phyloP scores from a whole-genome alignment of 495 filamentous ascomycete genomes.

The Viridothelium virens region DNA sequence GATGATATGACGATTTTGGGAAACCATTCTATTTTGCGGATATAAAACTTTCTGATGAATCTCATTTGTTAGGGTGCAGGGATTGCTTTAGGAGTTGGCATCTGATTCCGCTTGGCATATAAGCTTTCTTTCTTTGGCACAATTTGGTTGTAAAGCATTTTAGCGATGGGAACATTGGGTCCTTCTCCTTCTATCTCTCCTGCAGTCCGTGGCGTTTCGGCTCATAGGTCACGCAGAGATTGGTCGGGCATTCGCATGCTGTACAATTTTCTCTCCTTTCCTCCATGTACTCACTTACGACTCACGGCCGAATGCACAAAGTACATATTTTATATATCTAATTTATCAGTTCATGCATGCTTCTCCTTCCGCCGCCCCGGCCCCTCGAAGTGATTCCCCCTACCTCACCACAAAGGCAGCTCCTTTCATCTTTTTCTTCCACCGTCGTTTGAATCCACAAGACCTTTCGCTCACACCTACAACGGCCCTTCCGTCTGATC shows the following conservation, averaged over 20 bases:
- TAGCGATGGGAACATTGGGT: neutral
- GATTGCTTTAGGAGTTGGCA: too few relatives aligned
- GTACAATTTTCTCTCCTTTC: neutral
- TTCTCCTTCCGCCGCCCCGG: neutral
- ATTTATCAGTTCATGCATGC: neutral
- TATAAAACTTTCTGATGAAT: too few relatives aligned
- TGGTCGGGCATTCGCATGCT: neutral
- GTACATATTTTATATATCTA: neutral
- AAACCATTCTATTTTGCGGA: neutral
- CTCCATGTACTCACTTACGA: conserved; percentile 1
- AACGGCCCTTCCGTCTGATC: neutral
- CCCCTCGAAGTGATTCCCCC: too few relatives aligned
- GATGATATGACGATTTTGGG: too few relatives aligned
- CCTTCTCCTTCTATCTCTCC: neutral
- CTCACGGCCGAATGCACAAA: neutral
- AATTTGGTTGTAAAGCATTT: too few relatives aligned
- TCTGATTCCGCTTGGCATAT: too few relatives aligned
- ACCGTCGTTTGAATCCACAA: neutral
- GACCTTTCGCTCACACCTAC: neutral
- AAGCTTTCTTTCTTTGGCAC: too few relatives aligned
- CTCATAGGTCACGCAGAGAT: neutral
- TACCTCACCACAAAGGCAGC: neutral
- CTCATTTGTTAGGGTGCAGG: neutral
- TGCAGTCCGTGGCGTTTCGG: neutral
- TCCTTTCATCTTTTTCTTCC: too few relatives aligned